phyloP scores from a whole-genome alignment of 768 basidiomycete genomes.

The Rhizopogon vinicolor region DNA sequence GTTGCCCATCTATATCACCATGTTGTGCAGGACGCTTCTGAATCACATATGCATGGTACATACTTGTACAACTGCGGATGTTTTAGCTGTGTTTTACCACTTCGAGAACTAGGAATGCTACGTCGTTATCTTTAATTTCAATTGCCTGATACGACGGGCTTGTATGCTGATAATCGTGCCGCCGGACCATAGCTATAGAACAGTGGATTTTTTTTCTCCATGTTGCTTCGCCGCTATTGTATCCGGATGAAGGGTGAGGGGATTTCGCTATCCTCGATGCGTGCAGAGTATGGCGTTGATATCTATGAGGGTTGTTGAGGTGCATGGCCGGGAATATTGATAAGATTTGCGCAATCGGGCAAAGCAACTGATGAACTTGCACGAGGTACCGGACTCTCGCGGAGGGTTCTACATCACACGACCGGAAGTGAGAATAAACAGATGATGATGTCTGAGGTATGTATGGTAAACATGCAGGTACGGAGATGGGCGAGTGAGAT shows the following conservation, averaged over 20 bases:
- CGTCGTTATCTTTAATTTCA: conserved; percentile 11
- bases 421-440: conserved; percentile 7
- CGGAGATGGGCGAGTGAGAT: conserved; percentile 10
- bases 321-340: neutral
- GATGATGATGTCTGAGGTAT: conserved; percentile 3
- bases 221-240: neutral
- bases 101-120: neutral
- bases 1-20: conserved; percentile 1
- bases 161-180: neutral
- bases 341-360: neutral
- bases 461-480: conserved; percentile 6
- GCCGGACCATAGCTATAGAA: neutral
- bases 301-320: neutral
- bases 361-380: neutral
- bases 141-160: conserved; percentile 3
- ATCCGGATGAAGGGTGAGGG: neutral
- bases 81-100: neutral
- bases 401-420: neutral
- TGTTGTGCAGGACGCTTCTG: neutral
- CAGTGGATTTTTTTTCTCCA: neutral
- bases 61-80: neutral
- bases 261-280: neutral
- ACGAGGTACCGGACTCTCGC: neutral
- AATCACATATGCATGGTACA: neutral
- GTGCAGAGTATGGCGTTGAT: neutral